Evolutionary conservation across 768 basidiomycete species (phyloP), one percentile per base, ranked within the genome.

Genomic region (Leccinum sublutescens): DNA sequence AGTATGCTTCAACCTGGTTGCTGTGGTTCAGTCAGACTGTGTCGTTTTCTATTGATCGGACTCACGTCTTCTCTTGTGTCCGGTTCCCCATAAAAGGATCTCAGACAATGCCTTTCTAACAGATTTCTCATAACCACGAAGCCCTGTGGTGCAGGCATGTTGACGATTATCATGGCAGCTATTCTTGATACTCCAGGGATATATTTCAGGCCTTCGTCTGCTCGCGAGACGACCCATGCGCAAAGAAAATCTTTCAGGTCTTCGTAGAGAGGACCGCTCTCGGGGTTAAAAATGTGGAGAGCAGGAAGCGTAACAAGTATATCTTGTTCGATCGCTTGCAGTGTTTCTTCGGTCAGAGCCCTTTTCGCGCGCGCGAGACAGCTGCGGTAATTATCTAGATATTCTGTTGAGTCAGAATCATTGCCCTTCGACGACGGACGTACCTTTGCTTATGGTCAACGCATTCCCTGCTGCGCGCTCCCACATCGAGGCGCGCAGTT

Each of bases 101-200:
- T 84, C 73, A 95, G 67, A 70, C 91, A 91, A 74, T 93, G 90
- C 59, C 93, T 80, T 69, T 93, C 89, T 54, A 95, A 73, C 15
- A 96, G 75, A 73, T 96, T 96, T 47, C 92, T 80, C 86, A 95
- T 85, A 8, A 88, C 85, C 48, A 91, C 73, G 70, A 95, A 95
- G 0, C 84, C 92, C 67, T 86, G 85, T 23, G 84, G 82, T 27
- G 79, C 76, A 2, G 90, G 77, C 85, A 95, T 88, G 69, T 89
- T 94, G 67, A 96, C 77, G 43, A 95, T 76, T 50, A 95, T 77
- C 91, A 95, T 93, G 1, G 88, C 93, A 8, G 89, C 93, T 55
- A 94, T 80, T 69, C 83, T 88, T 19, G 90, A 83, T 9, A 80
- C 79, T 12, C 91, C 91, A 9, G 72, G 50, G 1, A 81, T 84